Conservation (phyloP, 208 protist species). For the Blastocrithidia nonstop region DNA sequence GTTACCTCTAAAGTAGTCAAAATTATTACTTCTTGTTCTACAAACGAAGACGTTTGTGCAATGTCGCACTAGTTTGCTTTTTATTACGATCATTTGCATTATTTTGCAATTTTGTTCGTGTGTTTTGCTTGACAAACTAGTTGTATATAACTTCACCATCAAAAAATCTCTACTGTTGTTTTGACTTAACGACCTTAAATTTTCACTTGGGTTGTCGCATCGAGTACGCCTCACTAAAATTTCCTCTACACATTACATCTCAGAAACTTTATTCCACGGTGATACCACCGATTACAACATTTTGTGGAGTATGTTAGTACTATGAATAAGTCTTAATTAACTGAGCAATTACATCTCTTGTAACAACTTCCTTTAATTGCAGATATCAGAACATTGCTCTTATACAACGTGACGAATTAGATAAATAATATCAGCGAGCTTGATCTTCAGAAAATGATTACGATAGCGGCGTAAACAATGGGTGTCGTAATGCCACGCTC, state of each 20-base stretch:
- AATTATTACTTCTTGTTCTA: too few species aligned
- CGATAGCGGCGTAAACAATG: slow-evolving; percentile 52
- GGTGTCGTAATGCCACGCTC: slow-evolving; percentile 36
- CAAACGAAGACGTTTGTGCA: too few species aligned
- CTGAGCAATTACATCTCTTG: slow-evolving; percentile 11
- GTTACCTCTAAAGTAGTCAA: too few species aligned
- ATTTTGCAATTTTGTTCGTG: too few species aligned
- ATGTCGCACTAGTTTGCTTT: too few species aligned
- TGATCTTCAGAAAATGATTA: slow-evolving; percentile 44
- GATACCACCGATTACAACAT: slow-evolving; percentile 16
- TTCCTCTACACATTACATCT: slow-evolving; percentile 28
- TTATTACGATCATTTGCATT: too few species aligned
- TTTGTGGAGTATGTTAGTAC: slow-evolving; percentile 12
- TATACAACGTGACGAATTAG: slow-evolving; percentile 23
- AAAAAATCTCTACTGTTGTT: neutral
- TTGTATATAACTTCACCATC: neutral
- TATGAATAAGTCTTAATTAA: slow-evolving; percentile 28
- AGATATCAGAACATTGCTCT: slow-evolving; percentile 6
- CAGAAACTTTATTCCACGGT: slow-evolving; percentile 37
- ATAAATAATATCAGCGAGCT: slow-evolving; percentile 52
- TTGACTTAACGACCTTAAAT: neutral
- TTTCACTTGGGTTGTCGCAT: slow-evolving; percentile 16
- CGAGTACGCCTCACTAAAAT: slow-evolving; percentile 43
- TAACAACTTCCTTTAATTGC: slow-evolving; percentile 23
- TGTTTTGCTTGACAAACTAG: too few species aligned